Base-by-base conservation (phyloP, 2,329 filamentous ascomycete species). In the Monilinia polystroma region DNA sequence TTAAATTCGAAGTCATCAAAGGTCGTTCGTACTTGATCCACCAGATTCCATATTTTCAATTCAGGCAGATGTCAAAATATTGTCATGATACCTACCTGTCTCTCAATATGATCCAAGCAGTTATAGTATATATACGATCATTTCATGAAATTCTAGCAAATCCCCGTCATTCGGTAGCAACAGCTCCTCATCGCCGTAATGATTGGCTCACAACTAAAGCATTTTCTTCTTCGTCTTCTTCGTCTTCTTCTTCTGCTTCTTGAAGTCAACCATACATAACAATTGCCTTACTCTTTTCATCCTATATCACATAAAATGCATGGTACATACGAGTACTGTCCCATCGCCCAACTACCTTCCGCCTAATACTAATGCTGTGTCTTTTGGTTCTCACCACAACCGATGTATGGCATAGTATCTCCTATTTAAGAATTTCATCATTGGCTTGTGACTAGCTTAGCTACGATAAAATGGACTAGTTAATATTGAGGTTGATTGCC, bases 81-180 rank as follows among this genome's bases (percentile, higher is more conserved):
- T 10, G 41, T n/a, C 35, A 47, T 41, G 38, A 41, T 41, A 7
- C 32, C 32, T 32, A 23, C n/a, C n/a, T 16, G 14, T 32, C 41
- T 16, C 20, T 56, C 29, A 16, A 65, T 41, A 35, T 38, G 20
- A 52, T 26, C n/a, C 52, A 16, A 45, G 47, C 47, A 35, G 52
- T 18, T 57, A 41, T 11, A 14, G 52, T 32, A 45, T 14, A 32
- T 45, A 35, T n/a, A n/a, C 18, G 18, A 53, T 35, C 54, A 49
- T 41, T 43, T 65, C 43, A 43, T 49, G 52, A 60, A 49, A 32
- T 60, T 60, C 57, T 51, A 60, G 57, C 29, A 49, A 18, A 66
- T 60, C 63, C 55, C 63, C 63, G 60, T 60, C 55, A 66, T 60
- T 66, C 55, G 63, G 63, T 66, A 55, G n/a, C 35, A 45, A 60